These are phyloP conservation scores for Aquilaria yunnanensis DNA, from an alignment of 345 rosid genomes.

Conservation along the genomic window DNA sequence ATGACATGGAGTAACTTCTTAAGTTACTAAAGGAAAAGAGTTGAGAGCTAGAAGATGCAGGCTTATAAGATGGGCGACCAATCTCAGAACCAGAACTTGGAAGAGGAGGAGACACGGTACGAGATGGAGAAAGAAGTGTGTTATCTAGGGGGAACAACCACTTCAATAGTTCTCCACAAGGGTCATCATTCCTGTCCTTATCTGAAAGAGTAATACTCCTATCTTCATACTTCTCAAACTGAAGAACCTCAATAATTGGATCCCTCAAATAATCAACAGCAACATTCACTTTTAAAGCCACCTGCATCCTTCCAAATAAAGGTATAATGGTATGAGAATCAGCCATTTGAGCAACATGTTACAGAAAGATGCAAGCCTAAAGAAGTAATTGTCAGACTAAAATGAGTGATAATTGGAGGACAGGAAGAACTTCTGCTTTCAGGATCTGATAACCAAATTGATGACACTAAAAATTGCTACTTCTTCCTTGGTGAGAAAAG, in stretches of 20 bases:
- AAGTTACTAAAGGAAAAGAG: conserved; percentile 81
- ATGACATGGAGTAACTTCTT: conserved; percentile 97
- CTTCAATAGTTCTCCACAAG: conserved; percentile 69
- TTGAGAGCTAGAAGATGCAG: conserved; percentile 72
- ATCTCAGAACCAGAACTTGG: conserved; percentile 47
- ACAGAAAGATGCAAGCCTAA: background rate
- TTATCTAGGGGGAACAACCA: conserved; percentile 96
- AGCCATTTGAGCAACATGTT: conserved; percentile 6
- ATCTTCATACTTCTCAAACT: conserved; percentile 78
- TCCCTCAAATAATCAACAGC: conserved; percentile 62
- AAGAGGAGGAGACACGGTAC: conserved; percentile 54
- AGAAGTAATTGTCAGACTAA: too few species aligned
- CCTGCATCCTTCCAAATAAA: conserved; percentile 99
- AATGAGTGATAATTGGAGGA: too few species aligned
- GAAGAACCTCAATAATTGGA: conserved; percentile 91
- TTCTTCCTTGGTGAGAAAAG: too few species aligned
- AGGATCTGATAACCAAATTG: too few species aligned
- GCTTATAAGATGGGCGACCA: conserved; percentile 43
- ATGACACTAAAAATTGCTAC: too few species aligned
- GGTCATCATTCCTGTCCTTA: conserved; percentile 43
- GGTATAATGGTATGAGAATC: conserved; percentile 42
- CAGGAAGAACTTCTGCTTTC: too few species aligned
- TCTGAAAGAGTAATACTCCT: conserved; percentile 28
- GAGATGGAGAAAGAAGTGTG: conserved; percentile 47
- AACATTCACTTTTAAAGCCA: conserved; percentile 80